A percentile compares a stretch with the other conserved stretches of the same genome.
These are phyloP conservation scores for Beauveria pseudobassiana DNA, from an alignment of 2,329 filamentous ascomycete species.

Conservation along the genomic window DNA sequence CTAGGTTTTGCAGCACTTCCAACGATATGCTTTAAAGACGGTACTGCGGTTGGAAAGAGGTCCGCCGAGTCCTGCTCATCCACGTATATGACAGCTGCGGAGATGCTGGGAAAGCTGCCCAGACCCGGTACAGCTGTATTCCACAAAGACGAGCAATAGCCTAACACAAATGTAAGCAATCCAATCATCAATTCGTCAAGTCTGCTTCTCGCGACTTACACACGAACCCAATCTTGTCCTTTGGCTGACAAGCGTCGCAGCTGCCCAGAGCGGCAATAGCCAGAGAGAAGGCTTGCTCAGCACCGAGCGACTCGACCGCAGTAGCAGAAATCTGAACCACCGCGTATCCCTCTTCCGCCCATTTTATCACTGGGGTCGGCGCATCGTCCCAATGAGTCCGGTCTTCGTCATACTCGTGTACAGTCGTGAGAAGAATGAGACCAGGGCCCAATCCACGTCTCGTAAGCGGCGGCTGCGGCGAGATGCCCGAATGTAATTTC, in stretches of 20 bases:
- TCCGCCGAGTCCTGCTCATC: neutral
- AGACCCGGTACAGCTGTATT: neutral
- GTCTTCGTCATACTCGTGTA: neutral
- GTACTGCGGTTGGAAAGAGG: neutral
- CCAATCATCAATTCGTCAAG: neutral
- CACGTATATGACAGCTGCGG: neutral
- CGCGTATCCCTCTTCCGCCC: conserved; percentile 29
- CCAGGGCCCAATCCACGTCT: conserved; percentile 26
- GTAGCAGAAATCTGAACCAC: conserved; percentile 17
- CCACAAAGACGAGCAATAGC: neutral
- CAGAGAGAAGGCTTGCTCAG: neutral
- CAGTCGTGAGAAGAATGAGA: conserved; percentile 20
- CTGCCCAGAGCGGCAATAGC: neutral
- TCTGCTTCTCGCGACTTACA: neutral
- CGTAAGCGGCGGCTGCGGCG: conserved; percentile 21
- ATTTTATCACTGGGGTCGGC: conserved; percentile 24
- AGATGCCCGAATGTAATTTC: neutral
- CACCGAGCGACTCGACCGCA: neutral
- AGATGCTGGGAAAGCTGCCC: neutral
- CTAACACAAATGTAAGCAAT: neutral
- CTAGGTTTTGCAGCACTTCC: neutral
- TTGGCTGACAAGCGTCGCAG: neutral
- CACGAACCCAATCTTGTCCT: neutral
- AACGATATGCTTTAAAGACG: neutral
- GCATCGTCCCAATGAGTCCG: conserved; percentile 9